phyloP scores from a whole-genome alignment of 345 rosid species.

The Schrenkiella parvula region DNA sequence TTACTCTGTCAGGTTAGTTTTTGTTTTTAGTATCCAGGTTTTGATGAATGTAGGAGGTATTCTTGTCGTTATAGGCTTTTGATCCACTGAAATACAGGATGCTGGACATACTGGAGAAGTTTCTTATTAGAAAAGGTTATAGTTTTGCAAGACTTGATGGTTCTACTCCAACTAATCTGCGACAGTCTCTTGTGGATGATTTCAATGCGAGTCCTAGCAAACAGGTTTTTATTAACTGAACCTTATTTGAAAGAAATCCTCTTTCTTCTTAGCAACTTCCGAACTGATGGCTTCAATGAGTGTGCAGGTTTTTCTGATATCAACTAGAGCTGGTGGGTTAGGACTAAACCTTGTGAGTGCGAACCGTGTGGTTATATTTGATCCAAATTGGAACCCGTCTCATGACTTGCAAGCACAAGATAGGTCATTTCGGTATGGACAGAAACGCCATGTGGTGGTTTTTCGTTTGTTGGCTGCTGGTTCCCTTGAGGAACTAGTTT shows the following conservation, averaged over 20 bases:
- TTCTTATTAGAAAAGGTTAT: slow-evolving; percentile 83
- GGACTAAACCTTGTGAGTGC: slow-evolving; percentile 98
- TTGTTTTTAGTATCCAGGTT: neutral
- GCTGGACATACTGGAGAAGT: slow-evolving; percentile 89
- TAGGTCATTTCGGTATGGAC: slow-evolving; percentile 93
- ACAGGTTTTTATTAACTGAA: slow-evolving; percentile 42
- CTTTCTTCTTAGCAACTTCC: neutral
- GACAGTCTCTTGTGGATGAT: slow-evolving; percentile 82
- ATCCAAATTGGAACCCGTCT: slow-evolving; percentile 97
- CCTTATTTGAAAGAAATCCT: neutral
- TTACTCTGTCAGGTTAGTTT: slow-evolving; percentile 78
- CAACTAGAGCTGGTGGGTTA: slow-evolving; percentile 97
- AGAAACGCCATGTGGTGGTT: slow-evolving; percentile 90
- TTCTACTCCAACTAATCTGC: slow-evolving; percentile 75
- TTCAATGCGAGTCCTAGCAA: slow-evolving; percentile 93
- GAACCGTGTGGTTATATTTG: slow-evolving; percentile 91
- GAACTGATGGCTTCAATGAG: neutral
- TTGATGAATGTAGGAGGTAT: neutral
- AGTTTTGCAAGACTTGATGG: slow-evolving; percentile 93
- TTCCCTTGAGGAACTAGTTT: slow-evolving; percentile 84
- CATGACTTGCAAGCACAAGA: slow-evolving; percentile 95
- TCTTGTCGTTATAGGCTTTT: neutral
- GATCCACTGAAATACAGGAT: slow-evolving; percentile 46
- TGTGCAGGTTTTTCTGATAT: slow-evolving; percentile 87
- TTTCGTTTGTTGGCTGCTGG: slow-evolving; percentile 96